Evolutionary conservation across 192 early-diverging fungal species (phyloP).

Genomic region (Backusella macrospora): DNA sequence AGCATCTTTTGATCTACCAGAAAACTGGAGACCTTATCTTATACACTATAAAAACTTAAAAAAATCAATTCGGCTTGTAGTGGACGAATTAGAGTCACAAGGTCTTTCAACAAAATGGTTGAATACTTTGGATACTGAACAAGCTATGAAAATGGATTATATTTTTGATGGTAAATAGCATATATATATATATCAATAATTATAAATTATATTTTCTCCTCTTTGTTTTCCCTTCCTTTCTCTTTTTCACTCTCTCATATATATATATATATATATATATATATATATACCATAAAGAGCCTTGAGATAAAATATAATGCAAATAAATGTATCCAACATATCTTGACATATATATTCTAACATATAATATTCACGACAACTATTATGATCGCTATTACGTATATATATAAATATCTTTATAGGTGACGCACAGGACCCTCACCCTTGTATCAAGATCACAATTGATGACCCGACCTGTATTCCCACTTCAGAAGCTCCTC

Average conservation of each 20-base stretch:
- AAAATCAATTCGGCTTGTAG: constrained; percentile 61
- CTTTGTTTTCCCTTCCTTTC: too few relatives aligned
- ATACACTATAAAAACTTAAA: constrained; percentile 66
- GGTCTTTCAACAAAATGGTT: constrained; percentile 23
- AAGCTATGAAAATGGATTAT: constrained; percentile 27
- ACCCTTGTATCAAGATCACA: constrained; percentile 26
- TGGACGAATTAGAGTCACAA: constrained; percentile 52
- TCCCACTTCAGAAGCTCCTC: constrained; percentile 3
- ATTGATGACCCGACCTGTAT: constrained; percentile 17
- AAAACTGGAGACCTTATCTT: constrained; percentile 64
- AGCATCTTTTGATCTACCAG: constrained; percentile 56
- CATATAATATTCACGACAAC: background rate
- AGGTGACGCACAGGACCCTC: constrained; percentile 17
- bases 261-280: too few relatives aligned
- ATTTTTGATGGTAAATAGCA: constrained; percentile 30
- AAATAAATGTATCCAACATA: background rate
- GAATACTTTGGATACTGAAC: background rate
- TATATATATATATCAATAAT: background rate
- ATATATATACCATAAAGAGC: background rate
- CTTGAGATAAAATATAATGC: background rate
- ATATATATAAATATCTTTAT: background rate
- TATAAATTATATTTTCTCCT: background rate
- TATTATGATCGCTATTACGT: background rate
- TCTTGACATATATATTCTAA: background rate
- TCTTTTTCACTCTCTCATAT: background rate